Base-by-base conservation (phyloP, 2,329 filamentous ascomycete genomes). In the Penicillium corylophilum region DNA sequence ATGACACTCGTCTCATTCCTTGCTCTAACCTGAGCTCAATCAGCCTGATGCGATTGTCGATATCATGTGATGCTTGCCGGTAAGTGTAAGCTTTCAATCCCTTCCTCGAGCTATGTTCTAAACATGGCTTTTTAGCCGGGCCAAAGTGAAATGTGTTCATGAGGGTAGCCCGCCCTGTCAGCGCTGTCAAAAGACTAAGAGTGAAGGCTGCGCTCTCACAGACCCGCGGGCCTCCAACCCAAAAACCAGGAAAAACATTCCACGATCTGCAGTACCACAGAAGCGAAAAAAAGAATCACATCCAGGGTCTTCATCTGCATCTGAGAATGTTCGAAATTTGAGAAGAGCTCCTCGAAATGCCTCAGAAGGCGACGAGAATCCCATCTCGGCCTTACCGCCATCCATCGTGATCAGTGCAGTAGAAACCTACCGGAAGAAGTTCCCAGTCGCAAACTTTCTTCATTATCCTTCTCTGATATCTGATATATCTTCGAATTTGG, bases 91-190 rank as follows among this genome's bases (percentile, higher is more conserved):
- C 22, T 5, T 7, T 16, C 12, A 3, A 22, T 7, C 9, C 18
- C 15, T 8, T 24, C 5, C 5, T 35, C 9, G 23, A 24, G n/a
- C 18, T 18, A 9, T 41, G 8, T 3, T 22, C 13, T 46, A 20
- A 41, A 26, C 18, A n/a, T 2, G 5, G 3, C 3, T n/a, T n/a
- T 18, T 16, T 22, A 71, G 68, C 13, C 62, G 65, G 54, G 67
- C 69, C 22, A 71, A 71, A 46, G 69, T 71, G 42, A 71, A 71
- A 47, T 71, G 69, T 35, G 46, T 69, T 4, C 69, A 71, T 58
- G 63, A 68, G 20, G 69, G 69, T 16, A 62, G 59, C 4, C 62
- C 69, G 2, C 69, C 69, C 6, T 71, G 69, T 54, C 68, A 59
- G 26, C 64, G 69, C 33, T 71, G 69, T 29, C 56, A 63, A 44